A percentile compares a stretch with the other conserved stretches of the same genome.
These are phyloP conservation scores for Tylopilus plumbeoviolaceoides DNA, from an alignment of 768 basidiomycete species.

Conservation along the genomic window DNA sequence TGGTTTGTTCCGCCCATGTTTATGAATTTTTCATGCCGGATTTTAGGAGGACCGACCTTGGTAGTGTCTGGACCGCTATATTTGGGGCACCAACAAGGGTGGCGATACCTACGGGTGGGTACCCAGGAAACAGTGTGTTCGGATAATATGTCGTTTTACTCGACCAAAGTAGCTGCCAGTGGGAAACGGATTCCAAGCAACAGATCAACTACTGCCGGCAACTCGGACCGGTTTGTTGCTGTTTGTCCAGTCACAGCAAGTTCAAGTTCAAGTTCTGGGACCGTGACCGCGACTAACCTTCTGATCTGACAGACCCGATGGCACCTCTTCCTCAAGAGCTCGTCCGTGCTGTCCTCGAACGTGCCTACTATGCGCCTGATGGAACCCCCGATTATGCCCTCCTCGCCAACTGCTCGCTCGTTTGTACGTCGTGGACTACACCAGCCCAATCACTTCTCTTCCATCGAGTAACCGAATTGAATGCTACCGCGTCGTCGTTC, in stretches of 20 bases:
- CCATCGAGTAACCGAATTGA: slow-evolving; percentile 8
- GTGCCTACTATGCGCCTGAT: slow-evolving; percentile 19
- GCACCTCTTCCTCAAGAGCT: slow-evolving; percentile 21
- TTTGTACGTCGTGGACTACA: slow-evolving; percentile 25
- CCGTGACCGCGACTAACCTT: no score
- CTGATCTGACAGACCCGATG: slow-evolving; percentile 1
- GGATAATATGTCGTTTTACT: not conserved
- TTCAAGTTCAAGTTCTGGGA: no score
- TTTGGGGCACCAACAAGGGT: not conserved
- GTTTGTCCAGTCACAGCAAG: not conserved
- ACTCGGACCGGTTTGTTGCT: not conserved
- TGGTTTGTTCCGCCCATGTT: slow-evolving; percentile 2
- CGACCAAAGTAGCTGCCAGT: not conserved
- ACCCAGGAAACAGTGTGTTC: not conserved
- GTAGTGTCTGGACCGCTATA: no score
- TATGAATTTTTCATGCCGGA: slow-evolving; percentile 15
- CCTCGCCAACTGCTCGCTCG: slow-evolving; percentile 23
- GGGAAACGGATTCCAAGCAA: not conserved
- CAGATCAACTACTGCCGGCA: not conserved
- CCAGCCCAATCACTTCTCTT: slow-evolving; percentile 31
- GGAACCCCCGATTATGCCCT: slow-evolving; percentile 18
- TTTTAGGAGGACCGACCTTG: slow-evolving; percentile 1
- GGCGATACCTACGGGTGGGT: not conserved
- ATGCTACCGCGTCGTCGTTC: slow-evolving; percentile 8
- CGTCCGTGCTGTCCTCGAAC: slow-evolving; percentile 21